Base-by-base conservation (phyloP, 768 basidiomycete genomes). In the Rhizopogon roseolus region DNA sequence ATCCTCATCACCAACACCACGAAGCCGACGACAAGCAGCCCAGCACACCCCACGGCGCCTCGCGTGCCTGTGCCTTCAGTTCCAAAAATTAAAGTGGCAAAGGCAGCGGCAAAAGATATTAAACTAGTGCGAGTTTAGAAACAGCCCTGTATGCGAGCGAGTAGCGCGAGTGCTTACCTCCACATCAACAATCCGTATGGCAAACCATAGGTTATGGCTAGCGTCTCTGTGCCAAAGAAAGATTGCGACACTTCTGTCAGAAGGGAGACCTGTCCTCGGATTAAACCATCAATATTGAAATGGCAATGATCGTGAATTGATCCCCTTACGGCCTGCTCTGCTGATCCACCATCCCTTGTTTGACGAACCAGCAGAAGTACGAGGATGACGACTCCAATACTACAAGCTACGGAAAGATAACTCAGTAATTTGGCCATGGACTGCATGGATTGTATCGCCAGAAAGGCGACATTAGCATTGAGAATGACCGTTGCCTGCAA, bases 391-490 rank as follows among this genome's bases (percentile, higher is more conserved):
- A 66, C 66, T 3, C 66, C 68, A 37, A 76, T 53, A 49, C 64
- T 70, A 22, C 67, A 57, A 9, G 72, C 44, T 6, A 67, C 67
- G 0, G 77, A 77, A 4, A 72, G 52, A 42, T 75, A 76, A 54
- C 68, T 71, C 5, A 46, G 13, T 34, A 46, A 16, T 46, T 17
- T 32, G 17, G 45, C 73, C 41, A 73, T 66, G 39, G 67, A 66
- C n/a, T 73, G 74, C 32, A 46, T 19, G 22, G 45, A 14, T 46
- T 32, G 4, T 25, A 83, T 80, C 7, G 79, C 75, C 7, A 84
- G 63, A 59, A 82, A 81, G 0, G 75, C 76, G 1, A 84, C 75
- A 49, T 81, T 81, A 3, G 77, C 77, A 27, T 74, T 76, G 10
- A 82, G 63, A 28, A 82, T 63, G 7, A 82, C 77, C 0, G 77